Conservation (phyloP, 345 rosid species). For the Lepidium sativum region DNA sequence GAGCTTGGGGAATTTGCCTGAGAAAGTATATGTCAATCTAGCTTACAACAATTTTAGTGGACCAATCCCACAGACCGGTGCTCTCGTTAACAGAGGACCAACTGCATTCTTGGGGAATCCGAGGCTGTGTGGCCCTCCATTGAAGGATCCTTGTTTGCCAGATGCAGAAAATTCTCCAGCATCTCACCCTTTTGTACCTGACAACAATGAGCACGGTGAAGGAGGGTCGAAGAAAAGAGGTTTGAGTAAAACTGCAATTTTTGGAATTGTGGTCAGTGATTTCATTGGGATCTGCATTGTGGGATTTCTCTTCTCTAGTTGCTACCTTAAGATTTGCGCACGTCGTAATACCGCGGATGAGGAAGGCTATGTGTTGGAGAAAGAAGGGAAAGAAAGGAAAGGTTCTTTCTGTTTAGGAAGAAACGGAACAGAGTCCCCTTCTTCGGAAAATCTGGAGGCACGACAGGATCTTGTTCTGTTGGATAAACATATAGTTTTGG, state of each 20-base stretch:
- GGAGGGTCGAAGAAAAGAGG: constrained; percentile 41
- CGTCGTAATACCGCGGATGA: constrained; percentile 38
- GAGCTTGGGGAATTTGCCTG: constrained; percentile 77
- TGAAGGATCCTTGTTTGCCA: constrained; percentile 67
- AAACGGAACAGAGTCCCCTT: constrained; percentile 58
- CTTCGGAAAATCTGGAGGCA: constrained; percentile 64
- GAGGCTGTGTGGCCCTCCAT: constrained; percentile 81
- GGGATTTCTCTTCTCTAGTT: constrained; percentile 74
- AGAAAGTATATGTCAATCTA: constrained; percentile 90
- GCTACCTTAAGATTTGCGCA: constrained; percentile 52
- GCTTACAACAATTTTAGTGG: constrained; percentile 80
- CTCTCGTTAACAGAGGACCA: constrained; percentile 82
- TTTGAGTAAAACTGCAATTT: constrained; percentile 46
- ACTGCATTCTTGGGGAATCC: constrained; percentile 89
- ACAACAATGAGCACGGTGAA: constrained; percentile 26
- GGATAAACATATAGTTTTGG: constrained; percentile 67
- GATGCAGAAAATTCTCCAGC: constrained; percentile 37
- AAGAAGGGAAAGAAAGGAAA: constrained; percentile 47
- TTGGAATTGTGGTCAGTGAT: constrained; percentile 69
- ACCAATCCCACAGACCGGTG: constrained; percentile 87
- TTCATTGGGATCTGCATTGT: constrained; percentile 82
- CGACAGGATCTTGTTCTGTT: constrained; percentile 70
- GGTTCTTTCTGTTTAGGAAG: constrained; percentile 64
- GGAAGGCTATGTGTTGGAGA: constrained; percentile 48
- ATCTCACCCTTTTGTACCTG: constrained; percentile 56